Evolutionary conservation across 192 early-diverging fungal species (phyloP).

Genomic region (Coemansia sp.): DNA sequence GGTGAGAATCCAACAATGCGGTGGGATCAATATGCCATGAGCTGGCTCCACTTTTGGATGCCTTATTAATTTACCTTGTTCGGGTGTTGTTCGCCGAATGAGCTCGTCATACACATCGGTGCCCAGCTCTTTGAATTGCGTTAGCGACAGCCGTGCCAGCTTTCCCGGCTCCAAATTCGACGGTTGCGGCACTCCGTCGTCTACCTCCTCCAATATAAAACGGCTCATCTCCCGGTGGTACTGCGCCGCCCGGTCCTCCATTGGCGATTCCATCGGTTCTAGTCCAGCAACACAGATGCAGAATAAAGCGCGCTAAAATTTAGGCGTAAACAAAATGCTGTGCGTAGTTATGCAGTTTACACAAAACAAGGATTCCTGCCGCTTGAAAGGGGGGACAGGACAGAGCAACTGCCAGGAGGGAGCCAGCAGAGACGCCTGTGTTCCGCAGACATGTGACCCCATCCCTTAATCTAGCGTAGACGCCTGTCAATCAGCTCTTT

Average conservation of each 20-base stretch:
- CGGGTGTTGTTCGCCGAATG: constrained; percentile 55
- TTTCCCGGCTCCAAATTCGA: constrained; percentile 58
- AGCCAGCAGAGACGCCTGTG: too few species aligned
- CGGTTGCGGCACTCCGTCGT: constrained; percentile 27
- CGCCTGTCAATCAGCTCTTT: too few species aligned
- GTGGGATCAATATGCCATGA: too few species aligned
- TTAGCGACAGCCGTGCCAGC: constrained; percentile 68
- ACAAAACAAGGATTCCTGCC: too few species aligned
- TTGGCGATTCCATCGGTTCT: constrained; percentile 11
- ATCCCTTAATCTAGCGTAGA: neutral
- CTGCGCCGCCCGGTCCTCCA: constrained; percentile 50
- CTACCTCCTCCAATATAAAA: constrained; percentile 49
- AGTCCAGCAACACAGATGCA: too few species aligned
- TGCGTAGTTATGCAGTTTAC: too few species aligned
- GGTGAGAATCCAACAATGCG: too few species aligned
- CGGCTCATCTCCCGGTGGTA: constrained; percentile 51
- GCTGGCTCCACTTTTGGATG: too few species aligned
- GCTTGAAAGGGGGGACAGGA: too few species aligned
- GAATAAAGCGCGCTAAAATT: too few species aligned
- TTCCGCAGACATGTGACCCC: constrained; percentile 5
- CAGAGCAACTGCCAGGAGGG: too few species aligned
- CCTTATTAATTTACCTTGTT: constrained; percentile 6
- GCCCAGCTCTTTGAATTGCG: constrained; percentile 91
- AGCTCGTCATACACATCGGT: constrained; percentile 97
- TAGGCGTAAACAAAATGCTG: too few species aligned